Base-by-base conservation (phyloP, 2,329 filamentous ascomycete species). In the Scorias spongiosa region DNA sequence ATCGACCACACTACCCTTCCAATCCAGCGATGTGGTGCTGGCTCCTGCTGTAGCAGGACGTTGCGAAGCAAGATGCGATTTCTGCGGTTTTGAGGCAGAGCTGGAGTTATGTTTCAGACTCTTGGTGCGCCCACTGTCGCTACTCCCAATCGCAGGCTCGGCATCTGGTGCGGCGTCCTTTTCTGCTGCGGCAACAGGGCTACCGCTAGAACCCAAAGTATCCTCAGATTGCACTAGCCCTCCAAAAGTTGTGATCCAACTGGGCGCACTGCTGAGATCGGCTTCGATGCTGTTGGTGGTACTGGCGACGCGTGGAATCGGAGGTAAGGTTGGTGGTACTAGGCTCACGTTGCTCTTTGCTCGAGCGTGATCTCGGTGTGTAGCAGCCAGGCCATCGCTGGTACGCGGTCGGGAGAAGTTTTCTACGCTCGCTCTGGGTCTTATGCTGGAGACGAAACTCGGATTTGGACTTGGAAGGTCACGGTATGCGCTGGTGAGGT, bases 321-420 rank as follows among this genome's bases (percentile, higher is more conserved):
- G 61, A 29, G 63, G 61, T 28, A 76, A 59, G 2, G 62, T 65
- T 7, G 71, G 71, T 43, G 74, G 66, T 39, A 45, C 47, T 46
- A 51, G 36, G 45, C 45, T 47, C 28, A 47, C 40, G 30, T 34
- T 44, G 12, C 28, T 44, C 40, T 36, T 36, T 15, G 32, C 32
- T 36, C 32, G 11, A 5, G 32, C 11, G 9, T 36, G 32, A 9
- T 36, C 32, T 12, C 32, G 12, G 15, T 12, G 32, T 11, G 30
- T 28, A 29, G 17, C 30, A 20, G 28, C 29, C 40, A 45, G 8
- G 30, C 51, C 53, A 49, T 57, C 53, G 42, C 54, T 55, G 9
- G 51, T 53, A 40, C 45, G 42, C 32, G 50, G 54, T 32, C 50
- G 42, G 9, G 41, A 30, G 12, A 48, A 30, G 39, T 46, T 48